Conservation (phyloP, 805 yeast species). For the Saturnispora serradocipensis region DNA sequence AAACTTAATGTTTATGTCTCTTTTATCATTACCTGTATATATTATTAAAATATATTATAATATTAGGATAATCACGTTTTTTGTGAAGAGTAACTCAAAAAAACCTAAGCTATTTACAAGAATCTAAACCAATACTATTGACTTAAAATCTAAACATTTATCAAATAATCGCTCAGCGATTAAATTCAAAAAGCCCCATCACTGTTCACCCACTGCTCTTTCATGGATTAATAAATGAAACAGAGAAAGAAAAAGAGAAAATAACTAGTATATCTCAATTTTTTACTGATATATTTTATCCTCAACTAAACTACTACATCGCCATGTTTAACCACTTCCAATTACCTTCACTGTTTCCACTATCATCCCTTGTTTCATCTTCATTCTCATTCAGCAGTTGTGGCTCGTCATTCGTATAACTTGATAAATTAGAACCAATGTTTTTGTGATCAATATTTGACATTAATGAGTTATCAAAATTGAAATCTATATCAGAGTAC, state of each 20-base stretch:
- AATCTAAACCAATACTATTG: not conserved
- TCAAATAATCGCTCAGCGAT: slow-evolving; percentile 3
- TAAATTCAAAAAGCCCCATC: not conserved
- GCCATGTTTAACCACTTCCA: slow-evolving; percentile 9
- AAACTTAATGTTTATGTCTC: not conserved
- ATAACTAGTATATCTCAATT: not conserved
- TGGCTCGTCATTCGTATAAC: not conserved
- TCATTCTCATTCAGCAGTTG: not conserved
- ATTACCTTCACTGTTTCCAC: not conserved
- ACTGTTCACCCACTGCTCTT: not conserved
- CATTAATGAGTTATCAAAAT: not conserved
- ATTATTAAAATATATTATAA: not conserved
- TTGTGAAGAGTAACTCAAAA: not conserved
- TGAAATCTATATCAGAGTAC: slow-evolving; percentile 4
- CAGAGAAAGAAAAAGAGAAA: not conserved
- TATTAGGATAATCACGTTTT: not conserved
- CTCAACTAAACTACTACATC: not conserved
- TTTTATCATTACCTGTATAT: not conserved
- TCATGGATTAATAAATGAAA: not conserved
- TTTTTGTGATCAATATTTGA: not conserved
- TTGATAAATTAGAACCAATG: not conserved
- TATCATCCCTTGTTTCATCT: not conserved
- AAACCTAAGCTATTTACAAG: not conserved
- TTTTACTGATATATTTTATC: not conserved
- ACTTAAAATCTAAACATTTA: not conserved